phyloP scores from a whole-genome alignment of 1,284 basidiomycete species.

The Austroboletus rostrupii region DNA sequence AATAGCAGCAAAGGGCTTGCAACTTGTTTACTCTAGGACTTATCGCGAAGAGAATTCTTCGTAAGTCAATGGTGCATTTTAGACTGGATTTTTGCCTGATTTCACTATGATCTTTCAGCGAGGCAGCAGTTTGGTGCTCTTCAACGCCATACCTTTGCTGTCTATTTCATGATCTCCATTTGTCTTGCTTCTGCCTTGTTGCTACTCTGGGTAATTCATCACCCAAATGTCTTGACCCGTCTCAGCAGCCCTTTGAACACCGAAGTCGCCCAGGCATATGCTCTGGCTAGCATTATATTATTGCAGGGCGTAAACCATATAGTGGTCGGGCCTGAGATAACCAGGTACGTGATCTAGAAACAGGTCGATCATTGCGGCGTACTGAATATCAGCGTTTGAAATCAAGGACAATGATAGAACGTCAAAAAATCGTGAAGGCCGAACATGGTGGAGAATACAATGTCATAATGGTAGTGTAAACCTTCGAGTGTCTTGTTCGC shows the following conservation, averaged over 20 bases:
- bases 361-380: not conserved
- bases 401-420: slow-evolving; percentile 63
- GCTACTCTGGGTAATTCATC: slow-evolving; percentile 58
- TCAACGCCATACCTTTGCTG: slow-evolving; percentile 70
- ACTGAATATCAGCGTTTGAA: not conserved
- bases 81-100: not conserved
- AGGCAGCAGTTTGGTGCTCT: slow-evolving; percentile 69
- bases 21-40: slow-evolving; percentile 37
- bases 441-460: slow-evolving; percentile 63
- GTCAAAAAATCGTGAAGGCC: slow-evolving; percentile 69
- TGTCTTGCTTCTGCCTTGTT: slow-evolving; percentile 54
- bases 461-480: slow-evolving; percentile 50
- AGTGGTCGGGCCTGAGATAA: slow-evolving; percentile 62
- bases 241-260: slow-evolving; percentile 46
- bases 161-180: slow-evolving; percentile 69
- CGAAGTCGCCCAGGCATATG: slow-evolving; percentile 70
- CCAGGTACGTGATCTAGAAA: slow-evolving; percentile 45
- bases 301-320: slow-evolving; percentile 56
- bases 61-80: slow-evolving; percentile 28
- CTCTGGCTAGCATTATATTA: slow-evolving; percentile 45
- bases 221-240: slow-evolving; percentile 57
- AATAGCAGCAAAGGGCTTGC: not conserved
- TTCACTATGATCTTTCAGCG: not conserved
- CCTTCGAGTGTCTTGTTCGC: not conserved
- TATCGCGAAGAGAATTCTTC: slow-evolving; percentile 55